Conservation (phyloP, 2,329 filamentous ascomycete species). For the Ophiognomonia clavigignenti-juglandacearum region DNA sequence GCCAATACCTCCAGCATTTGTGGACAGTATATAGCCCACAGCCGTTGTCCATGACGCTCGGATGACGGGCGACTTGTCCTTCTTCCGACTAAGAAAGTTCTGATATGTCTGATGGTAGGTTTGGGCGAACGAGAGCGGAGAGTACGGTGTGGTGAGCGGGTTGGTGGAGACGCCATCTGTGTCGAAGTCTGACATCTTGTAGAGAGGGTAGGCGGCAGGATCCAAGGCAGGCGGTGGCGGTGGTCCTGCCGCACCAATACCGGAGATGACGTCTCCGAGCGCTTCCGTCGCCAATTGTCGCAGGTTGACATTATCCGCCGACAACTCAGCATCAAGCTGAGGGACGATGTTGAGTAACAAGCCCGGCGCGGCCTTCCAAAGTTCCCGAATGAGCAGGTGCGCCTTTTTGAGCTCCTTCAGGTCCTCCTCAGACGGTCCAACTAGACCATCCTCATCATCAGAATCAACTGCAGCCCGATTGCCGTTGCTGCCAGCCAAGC, state of each 20-base stretch:
- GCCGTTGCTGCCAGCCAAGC: constrained; percentile 51
- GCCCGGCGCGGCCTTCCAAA: constrained; percentile 87
- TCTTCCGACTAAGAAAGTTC: constrained; percentile 76
- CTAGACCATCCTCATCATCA: constrained; percentile 55
- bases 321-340: constrained; percentile 86
- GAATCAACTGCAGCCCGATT: constrained; percentile 55
- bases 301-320: constrained; percentile 81
- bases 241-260: constrained; percentile 86
- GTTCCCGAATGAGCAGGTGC: constrained; percentile 80
- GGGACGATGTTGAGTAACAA: constrained; percentile 91
- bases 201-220: constrained; percentile 77
- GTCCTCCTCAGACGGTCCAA: constrained; percentile 74
- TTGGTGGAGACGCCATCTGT: constrained; percentile 45
- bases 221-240: constrained; percentile 69
- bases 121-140: constrained; percentile 84
- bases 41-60: constrained; percentile 82
- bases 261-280: constrained; percentile 88
- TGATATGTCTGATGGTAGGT: constrained; percentile 75
- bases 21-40: constrained; percentile 81
- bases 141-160: constrained; percentile 75
- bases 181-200: constrained; percentile 57
- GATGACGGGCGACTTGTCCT: constrained; percentile 80
- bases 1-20: constrained; percentile 84
- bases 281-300: constrained; percentile 88
- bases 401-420: constrained; percentile 85